A percentile compares a stretch with the other conserved stretches of the same genome.
Evolutionary conservation across 352 stramenopile genomes (phyloP).

Genomic region (Pythium graminicola): DNA sequence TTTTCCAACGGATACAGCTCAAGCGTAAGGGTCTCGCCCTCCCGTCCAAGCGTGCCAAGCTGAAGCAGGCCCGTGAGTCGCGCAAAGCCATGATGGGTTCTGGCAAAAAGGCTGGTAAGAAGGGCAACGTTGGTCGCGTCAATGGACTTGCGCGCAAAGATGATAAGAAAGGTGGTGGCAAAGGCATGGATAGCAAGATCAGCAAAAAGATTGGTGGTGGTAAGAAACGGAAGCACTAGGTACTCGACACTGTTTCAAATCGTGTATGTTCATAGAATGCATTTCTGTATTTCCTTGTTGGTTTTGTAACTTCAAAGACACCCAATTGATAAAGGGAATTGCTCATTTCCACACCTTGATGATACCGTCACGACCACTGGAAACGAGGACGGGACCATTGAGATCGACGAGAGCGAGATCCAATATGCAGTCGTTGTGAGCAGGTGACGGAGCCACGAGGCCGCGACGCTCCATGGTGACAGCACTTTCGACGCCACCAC

Average conservation of each 20-base stretch:
- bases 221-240: slow-evolving; percentile 19
- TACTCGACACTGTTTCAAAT: background rate
- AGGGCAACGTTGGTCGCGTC: slow-evolving; percentile 26
- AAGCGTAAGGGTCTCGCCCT: slow-evolving; percentile 76
- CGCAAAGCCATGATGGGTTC: slow-evolving; percentile 58
- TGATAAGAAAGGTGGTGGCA: slow-evolving; percentile 14
- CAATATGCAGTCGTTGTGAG: slow-evolving; percentile 92
- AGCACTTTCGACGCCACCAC: slow-evolving; percentile 57
- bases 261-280: slow-evolving; percentile 2
- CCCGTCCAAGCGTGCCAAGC: slow-evolving; percentile 75
- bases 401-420: slow-evolving; percentile 94
- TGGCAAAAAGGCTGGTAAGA: slow-evolving; percentile 41
- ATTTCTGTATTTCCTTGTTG: slow-evolving; percentile 3
- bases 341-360: slow-evolving; percentile 95
- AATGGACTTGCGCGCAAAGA: slow-evolving; percentile 19
- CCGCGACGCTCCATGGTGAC: slow-evolving; percentile 86
- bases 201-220: slow-evolving; percentile 9
- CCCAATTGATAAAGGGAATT: background rate
- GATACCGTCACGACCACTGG: slow-evolving; percentile 90
- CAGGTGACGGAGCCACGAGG: slow-evolving; percentile 74
- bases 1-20: slow-evolving; percentile 87
- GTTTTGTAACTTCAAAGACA: background rate
- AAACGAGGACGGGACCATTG: slow-evolving; percentile 89
- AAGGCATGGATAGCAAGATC: slow-evolving; percentile 11
- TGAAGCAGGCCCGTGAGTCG: slow-evolving; percentile 65